These are phyloP conservation scores for Zygnema cylindricum DNA, from an alignment of 139 green algal genomes.

Conservation along the genomic window DNA sequence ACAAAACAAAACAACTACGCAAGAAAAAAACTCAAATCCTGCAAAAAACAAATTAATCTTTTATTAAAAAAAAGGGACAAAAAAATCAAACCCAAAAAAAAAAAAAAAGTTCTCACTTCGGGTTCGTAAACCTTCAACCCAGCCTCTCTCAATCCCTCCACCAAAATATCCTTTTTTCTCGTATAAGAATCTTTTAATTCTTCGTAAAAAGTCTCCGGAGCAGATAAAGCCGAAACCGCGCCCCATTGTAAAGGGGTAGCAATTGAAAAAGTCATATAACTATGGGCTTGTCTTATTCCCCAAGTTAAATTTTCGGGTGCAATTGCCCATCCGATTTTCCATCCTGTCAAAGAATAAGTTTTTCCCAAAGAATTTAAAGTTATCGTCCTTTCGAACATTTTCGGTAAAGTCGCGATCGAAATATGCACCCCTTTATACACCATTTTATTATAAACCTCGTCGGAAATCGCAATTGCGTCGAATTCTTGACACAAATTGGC, in stretches of 20 bases:
- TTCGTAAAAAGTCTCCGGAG: constrained; percentile 43
- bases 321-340: constrained; percentile 60
- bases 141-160: constrained; percentile 42
- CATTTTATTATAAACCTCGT: constrained; percentile 58
- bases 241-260: constrained; percentile 48
- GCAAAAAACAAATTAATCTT: no score
- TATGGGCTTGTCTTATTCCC: constrained; percentile 49
- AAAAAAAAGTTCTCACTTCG: no score
- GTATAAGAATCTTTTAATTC: constrained; percentile 34
- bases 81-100: no score
- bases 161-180: background rate
- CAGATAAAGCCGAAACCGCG: constrained; percentile 40
- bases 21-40: no score
- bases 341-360: constrained; percentile 57
- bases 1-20: no score
- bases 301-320: constrained; percentile 27
- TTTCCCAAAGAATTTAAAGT: constrained; percentile 56
- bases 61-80: no score
- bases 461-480: constrained; percentile 44
- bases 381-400: constrained; percentile 57
- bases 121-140: constrained; percentile 57
- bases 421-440: constrained; percentile 46
- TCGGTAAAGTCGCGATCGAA: constrained; percentile 48
- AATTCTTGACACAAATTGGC: constrained; percentile 29
- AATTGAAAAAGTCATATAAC: constrained; percentile 50